Percentiles rank a stretch among this genome's conserved stretches.
Conservation (phyloP, 441 rosid genomes). For the Pelargonium fulgidum region DNA sequence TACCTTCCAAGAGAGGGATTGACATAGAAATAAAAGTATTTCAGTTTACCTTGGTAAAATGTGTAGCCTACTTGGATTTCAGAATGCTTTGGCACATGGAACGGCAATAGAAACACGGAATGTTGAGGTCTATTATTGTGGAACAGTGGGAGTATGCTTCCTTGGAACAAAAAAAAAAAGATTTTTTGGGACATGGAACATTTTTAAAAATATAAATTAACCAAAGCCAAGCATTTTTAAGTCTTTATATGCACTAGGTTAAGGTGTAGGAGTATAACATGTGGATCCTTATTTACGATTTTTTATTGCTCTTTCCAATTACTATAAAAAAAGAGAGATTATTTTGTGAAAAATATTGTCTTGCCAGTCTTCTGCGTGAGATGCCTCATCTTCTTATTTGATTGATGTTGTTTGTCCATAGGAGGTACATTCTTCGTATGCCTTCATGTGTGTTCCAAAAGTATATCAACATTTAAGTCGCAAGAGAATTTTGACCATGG, state of each 20-base stretch:
- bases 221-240: too few species aligned
- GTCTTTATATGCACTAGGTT: too few species aligned
- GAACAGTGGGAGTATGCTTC: too few species aligned
- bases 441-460: conserved; percentile 69
- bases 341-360: not conserved
- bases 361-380: conserved; percentile 10
- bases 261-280: too few species aligned
- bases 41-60: conserved; percentile 5
- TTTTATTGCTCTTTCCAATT: not conserved
- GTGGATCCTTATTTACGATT: not conserved
- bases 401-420: conserved; percentile 33
- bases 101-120: too few species aligned
- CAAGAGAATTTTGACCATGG: conserved; percentile 95
- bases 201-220: too few species aligned
- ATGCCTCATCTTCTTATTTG: conserved; percentile 23
- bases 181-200: too few species aligned
- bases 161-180: too few species aligned
- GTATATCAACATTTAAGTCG: conserved; percentile 52
- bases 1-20: conserved; percentile 3
- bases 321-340: too few species aligned
- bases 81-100: not conserved
- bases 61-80: not conserved
- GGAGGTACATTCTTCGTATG: conserved; percentile 66
- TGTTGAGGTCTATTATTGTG: too few species aligned
- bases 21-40: conserved; percentile 3